These are phyloP conservation scores for Penicillium psychrofluorescens DNA, from an alignment of 495 filamentous ascomycete genomes.

Conservation along the genomic window DNA sequence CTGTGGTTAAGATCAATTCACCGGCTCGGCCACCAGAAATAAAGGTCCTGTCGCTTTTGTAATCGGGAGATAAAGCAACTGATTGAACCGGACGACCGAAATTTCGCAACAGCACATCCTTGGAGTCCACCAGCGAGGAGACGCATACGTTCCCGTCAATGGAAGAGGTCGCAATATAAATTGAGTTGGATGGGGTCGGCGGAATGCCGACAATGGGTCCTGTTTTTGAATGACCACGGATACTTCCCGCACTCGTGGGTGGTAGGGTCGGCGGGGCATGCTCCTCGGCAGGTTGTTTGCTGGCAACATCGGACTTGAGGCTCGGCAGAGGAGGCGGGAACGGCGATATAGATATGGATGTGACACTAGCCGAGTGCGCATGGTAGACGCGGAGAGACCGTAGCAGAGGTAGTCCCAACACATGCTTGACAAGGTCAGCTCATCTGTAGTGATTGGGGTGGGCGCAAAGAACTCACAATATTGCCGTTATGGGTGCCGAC, in stretches of 20 bases:
- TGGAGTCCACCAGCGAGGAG: conserved; percentile 66
- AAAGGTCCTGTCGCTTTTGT: conserved; percentile 78
- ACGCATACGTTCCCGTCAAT: conserved; percentile 94
- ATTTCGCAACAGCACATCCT: conserved; percentile 82
- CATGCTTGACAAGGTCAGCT: conserved; percentile 54
- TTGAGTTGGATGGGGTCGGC: conserved; percentile 70
- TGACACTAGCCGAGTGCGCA: conserved; percentile 85
- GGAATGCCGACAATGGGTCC: conserved; percentile 39
- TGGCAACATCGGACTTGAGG: conserved; percentile 44
- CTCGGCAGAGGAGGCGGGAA: conserved; percentile 68
- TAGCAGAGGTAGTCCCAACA: conserved; percentile 73
- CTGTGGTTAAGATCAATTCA: conserved; percentile 80
- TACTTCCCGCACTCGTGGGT: conserved; percentile 36
- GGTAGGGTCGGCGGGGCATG: conserved; percentile 35
- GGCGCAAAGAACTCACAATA: conserved; percentile 56
- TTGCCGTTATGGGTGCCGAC: conserved; percentile 96
- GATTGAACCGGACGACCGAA: conserved; percentile 89
- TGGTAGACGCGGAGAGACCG: conserved; percentile 76
- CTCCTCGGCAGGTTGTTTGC: conserved; percentile 40
- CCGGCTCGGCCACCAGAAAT: conserved; percentile 87
- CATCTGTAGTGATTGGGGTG: not conserved
- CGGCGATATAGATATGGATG: conserved; percentile 83
- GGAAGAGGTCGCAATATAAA: conserved; percentile 87
- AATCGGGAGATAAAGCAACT: conserved; percentile 86
- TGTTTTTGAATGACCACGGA: conserved; percentile 45